Evolutionary conservation across 2,329 filamentous ascomycete genomes (phyloP).

Genomic region (Phyllosticta ampelicida): DNA sequence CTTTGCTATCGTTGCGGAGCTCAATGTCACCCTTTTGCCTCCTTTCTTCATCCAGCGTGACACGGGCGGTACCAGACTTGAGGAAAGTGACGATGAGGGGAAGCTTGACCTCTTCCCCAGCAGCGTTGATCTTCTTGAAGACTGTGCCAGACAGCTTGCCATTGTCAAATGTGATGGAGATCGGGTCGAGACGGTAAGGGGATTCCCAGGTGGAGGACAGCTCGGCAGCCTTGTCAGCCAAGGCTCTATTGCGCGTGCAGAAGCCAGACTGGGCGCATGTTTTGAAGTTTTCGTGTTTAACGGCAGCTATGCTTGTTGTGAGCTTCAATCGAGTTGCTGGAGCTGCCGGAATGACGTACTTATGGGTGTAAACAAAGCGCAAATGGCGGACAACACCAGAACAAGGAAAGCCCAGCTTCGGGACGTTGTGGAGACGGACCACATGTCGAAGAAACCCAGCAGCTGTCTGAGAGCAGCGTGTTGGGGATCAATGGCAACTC

Average conservation of each 20-base stretch:
- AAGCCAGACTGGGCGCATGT: constrained; percentile 93
- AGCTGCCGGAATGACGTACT: constrained; percentile 19
- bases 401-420: constrained; percentile 50
- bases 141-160: constrained; percentile 71
- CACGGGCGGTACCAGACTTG: constrained; percentile 75
- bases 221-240: constrained; percentile 64
- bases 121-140: constrained; percentile 62
- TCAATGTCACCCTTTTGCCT: constrained; percentile 81
- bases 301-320: constrained; percentile 26
- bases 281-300: constrained; percentile 97
- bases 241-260: constrained; percentile 87
- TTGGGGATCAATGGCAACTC: not conserved
- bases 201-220: constrained; percentile 60
- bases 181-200: constrained; percentile 66
- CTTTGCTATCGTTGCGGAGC: constrained; percentile 71
- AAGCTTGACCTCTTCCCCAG: constrained; percentile 60
- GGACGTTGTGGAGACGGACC: constrained; percentile 30
- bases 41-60: constrained; percentile 86
- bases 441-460: constrained; percentile 4
- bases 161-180: constrained; percentile 64
- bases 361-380: constrained; percentile 25
- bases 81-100: constrained; percentile 82
- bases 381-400: constrained; percentile 23
- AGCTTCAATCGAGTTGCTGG: constrained; percentile 2
- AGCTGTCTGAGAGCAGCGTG: constrained; percentile 8